A percentile compares a stretch with the other conserved stretches of the same genome.
These are phyloP conservation scores for Ambrosia hybrid DNA, from an alignment of 140 eudicot species.

Conservation along the genomic window DNA sequence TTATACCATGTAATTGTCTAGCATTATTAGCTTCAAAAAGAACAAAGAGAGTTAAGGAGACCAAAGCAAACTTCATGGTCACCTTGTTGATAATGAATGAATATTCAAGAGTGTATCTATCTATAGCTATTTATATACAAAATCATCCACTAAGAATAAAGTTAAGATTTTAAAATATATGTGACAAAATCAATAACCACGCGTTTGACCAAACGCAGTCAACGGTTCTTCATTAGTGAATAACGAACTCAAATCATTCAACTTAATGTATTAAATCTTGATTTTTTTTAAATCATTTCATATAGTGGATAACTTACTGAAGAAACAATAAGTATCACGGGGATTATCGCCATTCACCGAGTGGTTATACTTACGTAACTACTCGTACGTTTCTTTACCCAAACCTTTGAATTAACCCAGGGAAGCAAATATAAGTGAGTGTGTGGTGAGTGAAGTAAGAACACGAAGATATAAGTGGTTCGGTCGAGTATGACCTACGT, in stretches of 20 bases:
- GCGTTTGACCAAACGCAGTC: constrained; percentile 1
- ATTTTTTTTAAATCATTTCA: background rate
- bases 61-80: constrained; percentile 23
- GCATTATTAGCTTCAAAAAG: constrained; percentile 21
- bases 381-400: too few species aligned
- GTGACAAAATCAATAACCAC: constrained; percentile 9
- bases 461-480: too few species aligned
- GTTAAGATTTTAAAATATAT: background rate
- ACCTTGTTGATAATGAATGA: constrained; percentile 16
- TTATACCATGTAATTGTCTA: constrained; percentile 29
- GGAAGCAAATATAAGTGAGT: too few species aligned
- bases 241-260: too few species aligned
- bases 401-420: too few species aligned
- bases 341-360: too few species aligned
- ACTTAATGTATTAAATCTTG: background rate
- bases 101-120: constrained; percentile 3
- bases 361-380: too few species aligned
- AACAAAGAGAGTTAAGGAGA: constrained; percentile 18
- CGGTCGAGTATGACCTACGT: too few species aligned
- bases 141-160: background rate
- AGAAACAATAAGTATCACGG: too few species aligned
- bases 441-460: too few species aligned
- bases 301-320: background rate
- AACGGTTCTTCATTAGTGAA: too few species aligned
- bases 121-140: constrained; percentile 5